Percentiles rank a stretch among this genome's conserved stretches.
These are phyloP conservation scores for Gonium pectorale DNA, from an alignment of 139 green algal species.

Conservation along the genomic window DNA sequence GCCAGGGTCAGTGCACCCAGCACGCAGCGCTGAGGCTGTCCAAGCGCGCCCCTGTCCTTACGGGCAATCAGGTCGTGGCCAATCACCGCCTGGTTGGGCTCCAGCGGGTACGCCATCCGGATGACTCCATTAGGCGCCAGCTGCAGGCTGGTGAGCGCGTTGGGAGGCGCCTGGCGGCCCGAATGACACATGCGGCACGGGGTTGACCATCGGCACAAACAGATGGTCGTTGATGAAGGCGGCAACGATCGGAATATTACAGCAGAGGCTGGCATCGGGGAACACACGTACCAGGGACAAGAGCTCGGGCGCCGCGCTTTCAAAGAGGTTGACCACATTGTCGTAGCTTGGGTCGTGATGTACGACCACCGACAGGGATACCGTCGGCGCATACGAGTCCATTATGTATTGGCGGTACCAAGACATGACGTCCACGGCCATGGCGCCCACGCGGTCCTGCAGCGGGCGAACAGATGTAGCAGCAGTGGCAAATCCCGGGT, in stretches of 20 bases:
- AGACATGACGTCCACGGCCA: not conserved
- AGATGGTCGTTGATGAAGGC: no score
- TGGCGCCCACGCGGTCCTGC: not conserved
- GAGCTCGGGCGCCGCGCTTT: constrained; percentile 20
- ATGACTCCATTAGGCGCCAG: constrained; percentile 22
- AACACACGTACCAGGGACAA: constrained; percentile 18
- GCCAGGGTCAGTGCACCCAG: no score
- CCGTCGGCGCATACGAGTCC: not conserved
- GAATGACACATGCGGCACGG: no score
- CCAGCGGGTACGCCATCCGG: not conserved
- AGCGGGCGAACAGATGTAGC: no score
- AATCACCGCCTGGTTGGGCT: not conserved
- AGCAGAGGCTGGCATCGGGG: no score
- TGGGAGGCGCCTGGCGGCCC: not conserved
- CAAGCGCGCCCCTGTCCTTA: not conserved
- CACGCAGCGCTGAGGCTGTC: no score
- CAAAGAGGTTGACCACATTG: not conserved
- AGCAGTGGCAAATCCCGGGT: no score
- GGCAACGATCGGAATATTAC: no score
- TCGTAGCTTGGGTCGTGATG: not conserved
- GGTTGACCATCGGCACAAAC: no score
- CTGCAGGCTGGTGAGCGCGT: constrained; percentile 11
- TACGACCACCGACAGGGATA: not conserved
- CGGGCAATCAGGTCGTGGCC: not conserved
- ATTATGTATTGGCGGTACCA: not conserved